These are phyloP conservation scores for Haplosporangium sp. DNA, from an alignment of 371 early-diverging fungal species.

Conservation along the genomic window DNA sequence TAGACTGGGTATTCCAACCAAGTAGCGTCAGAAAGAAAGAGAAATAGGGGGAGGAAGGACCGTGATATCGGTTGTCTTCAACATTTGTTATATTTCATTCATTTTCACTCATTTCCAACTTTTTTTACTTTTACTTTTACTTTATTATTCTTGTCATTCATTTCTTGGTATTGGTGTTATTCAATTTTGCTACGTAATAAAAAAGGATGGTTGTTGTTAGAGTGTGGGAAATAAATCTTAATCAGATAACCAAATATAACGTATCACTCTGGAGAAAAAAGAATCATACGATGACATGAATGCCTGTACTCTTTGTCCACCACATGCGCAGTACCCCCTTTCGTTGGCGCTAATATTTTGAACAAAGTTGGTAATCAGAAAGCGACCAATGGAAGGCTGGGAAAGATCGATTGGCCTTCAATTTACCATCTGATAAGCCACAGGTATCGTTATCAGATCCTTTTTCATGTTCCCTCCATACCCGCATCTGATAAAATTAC, in stretches of 20 bases:
- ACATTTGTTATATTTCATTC: neutral
- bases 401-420: neutral
- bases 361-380: no score
- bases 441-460: constrained; percentile 13
- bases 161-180: neutral
- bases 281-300: no score
- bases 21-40: neutral
- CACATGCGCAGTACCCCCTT: no score
- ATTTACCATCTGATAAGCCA: constrained; percentile 18
- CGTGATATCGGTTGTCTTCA: neutral
- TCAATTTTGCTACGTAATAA: neutral
- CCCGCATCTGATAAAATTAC: neutral
- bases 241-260: neutral
- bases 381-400: neutral
- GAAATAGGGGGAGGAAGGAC: neutral
- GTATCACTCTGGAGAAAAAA: no score
- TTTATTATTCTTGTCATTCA: constrained; percentile 1
- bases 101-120: neutral
- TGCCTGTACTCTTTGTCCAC: no score
- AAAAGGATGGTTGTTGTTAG: no score
- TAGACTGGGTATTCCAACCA: neutral
- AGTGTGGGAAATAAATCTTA: neutral
- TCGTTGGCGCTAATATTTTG: no score
- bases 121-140: neutral
- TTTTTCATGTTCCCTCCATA: neutral